Percentiles rank a stretch among this genome's conserved stretches.
phyloP scores from a whole-genome alignment of 768 basidiomycete species.

The Mycena floridula region DNA sequence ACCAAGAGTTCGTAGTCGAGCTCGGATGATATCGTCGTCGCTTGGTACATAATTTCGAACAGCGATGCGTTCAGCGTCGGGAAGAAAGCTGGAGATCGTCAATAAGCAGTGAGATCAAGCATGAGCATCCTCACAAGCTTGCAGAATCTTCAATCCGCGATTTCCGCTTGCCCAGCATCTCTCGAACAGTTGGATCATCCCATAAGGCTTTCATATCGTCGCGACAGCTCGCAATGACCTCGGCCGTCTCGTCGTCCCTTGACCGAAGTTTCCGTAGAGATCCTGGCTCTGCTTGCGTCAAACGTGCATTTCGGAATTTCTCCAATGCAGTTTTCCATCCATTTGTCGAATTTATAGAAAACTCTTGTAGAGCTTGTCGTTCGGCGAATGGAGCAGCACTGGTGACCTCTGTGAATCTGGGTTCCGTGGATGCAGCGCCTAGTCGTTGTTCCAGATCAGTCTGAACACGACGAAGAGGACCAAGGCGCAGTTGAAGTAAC shows the following conservation, averaged over 20 bases:
- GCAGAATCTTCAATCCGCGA: constrained; percentile 60
- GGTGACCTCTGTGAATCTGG: constrained; percentile 31
- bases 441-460: constrained; percentile 52
- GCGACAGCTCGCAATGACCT: constrained; percentile 52
- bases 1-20: constrained; percentile 71
- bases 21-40: constrained; percentile 74
- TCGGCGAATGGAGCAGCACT: constrained; percentile 33
- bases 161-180: constrained; percentile 50
- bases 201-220: constrained; percentile 66
- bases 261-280: constrained; percentile 27
- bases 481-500: constrained; percentile 50
- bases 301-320: constrained; percentile 38
- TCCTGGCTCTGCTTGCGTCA: constrained; percentile 16
- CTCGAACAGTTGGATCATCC: constrained; percentile 58
- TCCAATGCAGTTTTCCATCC: constrained; percentile 65
- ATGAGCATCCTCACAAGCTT: constrained; percentile 58
- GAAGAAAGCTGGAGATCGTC: constrained; percentile 49
- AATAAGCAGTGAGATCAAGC: constrained; percentile 5
- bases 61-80: constrained; percentile 64
- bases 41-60: constrained; percentile 57
- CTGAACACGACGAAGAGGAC: constrained; percentile 52
- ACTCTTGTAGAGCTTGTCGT: constrained; percentile 36
- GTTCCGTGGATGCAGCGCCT: constrained; percentile 52
- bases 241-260: constrained; percentile 48
- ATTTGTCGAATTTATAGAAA: constrained; percentile 54